These are phyloP conservation scores for Leccinum ochraceum DNA, from an alignment of 768 basidiomycete species.

Conservation along the genomic window DNA sequence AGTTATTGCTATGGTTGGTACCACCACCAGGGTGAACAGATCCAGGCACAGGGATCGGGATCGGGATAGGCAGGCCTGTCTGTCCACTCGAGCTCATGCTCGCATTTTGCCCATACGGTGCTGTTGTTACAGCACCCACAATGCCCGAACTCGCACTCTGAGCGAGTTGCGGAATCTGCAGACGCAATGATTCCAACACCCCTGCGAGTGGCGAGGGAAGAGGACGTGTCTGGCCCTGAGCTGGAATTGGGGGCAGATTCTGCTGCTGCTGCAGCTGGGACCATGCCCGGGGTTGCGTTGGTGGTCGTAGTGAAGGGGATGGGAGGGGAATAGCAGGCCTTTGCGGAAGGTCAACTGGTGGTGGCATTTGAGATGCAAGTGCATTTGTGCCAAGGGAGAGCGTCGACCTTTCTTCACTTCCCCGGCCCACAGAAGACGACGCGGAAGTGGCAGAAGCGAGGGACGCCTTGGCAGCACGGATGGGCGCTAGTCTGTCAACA, in stretches of 20 bases:
- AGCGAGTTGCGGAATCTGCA: constrained; percentile 18
- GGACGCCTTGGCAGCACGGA: constrained; percentile 34
- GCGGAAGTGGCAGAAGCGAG: constrained; percentile 13
- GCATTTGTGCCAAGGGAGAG: background rate
- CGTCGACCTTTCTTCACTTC: background rate
- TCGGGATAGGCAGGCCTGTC: background rate
- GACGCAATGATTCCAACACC: constrained; percentile 18
- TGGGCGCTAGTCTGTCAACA: constrained; percentile 33
- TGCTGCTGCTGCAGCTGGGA: constrained; percentile 2
- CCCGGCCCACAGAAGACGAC: constrained; percentile 13
- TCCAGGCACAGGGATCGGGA: background rate
- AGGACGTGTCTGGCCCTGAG: constrained; percentile 4
- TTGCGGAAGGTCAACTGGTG: constrained; percentile 1
- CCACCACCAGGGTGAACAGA: background rate
- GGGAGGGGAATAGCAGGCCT: background rate
- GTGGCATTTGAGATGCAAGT: background rate
- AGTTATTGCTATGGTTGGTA: background rate
- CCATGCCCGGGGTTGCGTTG: background rate
- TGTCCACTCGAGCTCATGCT: background rate
- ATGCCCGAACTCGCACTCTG: constrained; percentile 1
- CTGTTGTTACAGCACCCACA: background rate
- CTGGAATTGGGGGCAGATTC: background rate
- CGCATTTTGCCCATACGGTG: background rate
- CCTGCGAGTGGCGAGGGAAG: constrained; percentile 13
- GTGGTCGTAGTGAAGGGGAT: background rate